phyloP scores from a whole-genome alignment of 345 rosid species.

The Salix viminalis region DNA sequence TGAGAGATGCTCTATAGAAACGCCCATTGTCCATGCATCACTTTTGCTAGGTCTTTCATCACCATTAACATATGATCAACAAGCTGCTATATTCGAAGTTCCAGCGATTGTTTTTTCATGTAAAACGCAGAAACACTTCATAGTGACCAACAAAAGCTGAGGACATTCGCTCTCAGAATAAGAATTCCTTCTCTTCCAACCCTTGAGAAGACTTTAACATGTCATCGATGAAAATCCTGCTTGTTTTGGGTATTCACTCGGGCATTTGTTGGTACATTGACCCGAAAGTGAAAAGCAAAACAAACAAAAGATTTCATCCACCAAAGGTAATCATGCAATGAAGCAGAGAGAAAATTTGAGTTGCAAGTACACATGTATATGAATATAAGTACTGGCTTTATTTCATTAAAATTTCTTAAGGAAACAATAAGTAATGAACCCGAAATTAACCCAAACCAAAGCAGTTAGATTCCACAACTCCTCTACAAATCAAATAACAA shows the following conservation, averaged over 20 bases:
- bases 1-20: background rate
- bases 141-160: background rate
- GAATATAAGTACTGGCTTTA: conserved; percentile 11
- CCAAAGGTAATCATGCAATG: background rate
- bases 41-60: background rate
- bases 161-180: background rate
- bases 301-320: background rate
- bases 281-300: background rate
- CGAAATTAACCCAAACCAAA: conserved; percentile 36
- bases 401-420: conserved; percentile 1
- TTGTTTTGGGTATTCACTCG: background rate
- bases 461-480: conserved; percentile 24
- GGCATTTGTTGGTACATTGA: background rate
- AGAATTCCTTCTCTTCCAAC: background rate
- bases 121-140: background rate
- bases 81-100: background rate
- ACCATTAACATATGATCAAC: background rate
- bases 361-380: background rate
- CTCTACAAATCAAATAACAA: conserved; percentile 21
- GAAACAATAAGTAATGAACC: conserved; percentile 24
- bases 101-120: background rate
- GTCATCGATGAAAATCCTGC: background rate
- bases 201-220: background rate
- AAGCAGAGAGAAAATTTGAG: background rate
- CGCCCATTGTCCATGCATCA: background rate